Evolutionary conservation across 2,329 filamentous ascomycete genomes (phyloP).

Genomic region (Aureobasidium vineae): DNA sequence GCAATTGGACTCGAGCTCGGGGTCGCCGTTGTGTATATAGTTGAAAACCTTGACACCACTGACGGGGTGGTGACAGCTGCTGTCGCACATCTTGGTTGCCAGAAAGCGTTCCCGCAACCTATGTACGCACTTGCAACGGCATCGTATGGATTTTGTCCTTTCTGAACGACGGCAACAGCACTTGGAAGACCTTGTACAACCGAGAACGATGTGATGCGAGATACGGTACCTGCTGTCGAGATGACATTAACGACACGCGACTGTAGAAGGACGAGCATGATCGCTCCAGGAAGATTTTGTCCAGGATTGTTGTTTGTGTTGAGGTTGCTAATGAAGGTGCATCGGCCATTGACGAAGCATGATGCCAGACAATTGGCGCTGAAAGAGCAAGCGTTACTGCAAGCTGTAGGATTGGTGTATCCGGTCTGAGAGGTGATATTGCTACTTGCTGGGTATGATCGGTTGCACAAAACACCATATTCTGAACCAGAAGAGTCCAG

Average conservation of each 20-base stretch:
- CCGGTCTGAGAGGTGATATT: not conserved
- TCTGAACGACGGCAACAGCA: not conserved
- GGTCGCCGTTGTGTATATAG: not conserved
- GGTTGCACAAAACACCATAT: slow-evolving; percentile 10
- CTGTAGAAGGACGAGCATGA: not conserved
- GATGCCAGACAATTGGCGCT: not conserved
- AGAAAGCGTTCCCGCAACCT: not conserved
- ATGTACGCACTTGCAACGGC: not conserved
- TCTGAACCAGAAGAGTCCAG: not conserved
- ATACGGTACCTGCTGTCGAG: not conserved
- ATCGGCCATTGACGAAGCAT: not conserved
- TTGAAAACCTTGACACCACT: not conserved
- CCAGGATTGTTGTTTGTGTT: not conserved
- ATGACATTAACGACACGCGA: not conserved
- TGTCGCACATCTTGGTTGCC: not conserved
- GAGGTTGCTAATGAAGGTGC: slow-evolving; percentile 10
- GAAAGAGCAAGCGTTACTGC: not conserved
- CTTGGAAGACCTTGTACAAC: not conserved
- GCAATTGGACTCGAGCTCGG: not conserved
- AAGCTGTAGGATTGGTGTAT: not conserved
- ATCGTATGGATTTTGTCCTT: not conserved
- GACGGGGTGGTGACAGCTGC: not conserved
- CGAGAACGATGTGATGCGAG: slow-evolving; percentile 2
- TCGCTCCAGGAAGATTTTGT: not conserved
- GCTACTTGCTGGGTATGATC: not conserved